A percentile compares a stretch with the other conserved stretches of the same genome.
Conservation (phyloP, 139 green algal genomes). For the Chlamydomonas sphaeroides region DNA sequence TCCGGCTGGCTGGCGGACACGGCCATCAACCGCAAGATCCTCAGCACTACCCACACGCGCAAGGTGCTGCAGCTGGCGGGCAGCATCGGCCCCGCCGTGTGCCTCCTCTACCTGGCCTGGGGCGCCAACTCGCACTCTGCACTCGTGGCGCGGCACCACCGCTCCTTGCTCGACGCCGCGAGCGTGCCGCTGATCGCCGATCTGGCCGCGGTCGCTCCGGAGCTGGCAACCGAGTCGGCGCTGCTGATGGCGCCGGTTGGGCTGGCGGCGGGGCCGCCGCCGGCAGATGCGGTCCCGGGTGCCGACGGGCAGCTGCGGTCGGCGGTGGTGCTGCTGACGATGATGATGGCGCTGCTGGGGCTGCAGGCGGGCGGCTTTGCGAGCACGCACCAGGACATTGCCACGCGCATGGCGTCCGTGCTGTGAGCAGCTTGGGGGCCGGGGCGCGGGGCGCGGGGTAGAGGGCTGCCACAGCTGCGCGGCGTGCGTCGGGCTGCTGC, state of each 20-base stretch:
- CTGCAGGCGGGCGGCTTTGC: slow-evolving; percentile 76
- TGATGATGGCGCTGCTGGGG: slow-evolving; percentile 64
- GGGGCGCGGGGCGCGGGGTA: no score
- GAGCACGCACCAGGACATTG: slow-evolving; percentile 86
- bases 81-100: slow-evolving; percentile 64
- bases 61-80: slow-evolving; percentile 78
- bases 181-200: neutral
- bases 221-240: no score
- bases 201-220: neutral
- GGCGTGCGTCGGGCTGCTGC: no score
- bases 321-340: slow-evolving; percentile 63
- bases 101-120: slow-evolving; percentile 69
- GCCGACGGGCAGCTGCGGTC: slow-evolving; percentile 38
- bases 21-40: slow-evolving; percentile 72
- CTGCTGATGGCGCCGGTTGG: slow-evolving; percentile 64
- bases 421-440: slow-evolving; percentile 48
- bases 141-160: neutral
- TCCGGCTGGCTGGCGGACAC: slow-evolving; percentile 73
- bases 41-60: slow-evolving; percentile 69
- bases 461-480: no score
- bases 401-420: slow-evolving; percentile 66
- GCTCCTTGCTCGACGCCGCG: neutral
- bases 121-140: neutral
- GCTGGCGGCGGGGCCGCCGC: slow-evolving; percentile 59
- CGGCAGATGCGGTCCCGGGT: no score